Conservation (phyloP, 495 filamentous ascomycete species). For the Aspergillus campestris region DNA sequence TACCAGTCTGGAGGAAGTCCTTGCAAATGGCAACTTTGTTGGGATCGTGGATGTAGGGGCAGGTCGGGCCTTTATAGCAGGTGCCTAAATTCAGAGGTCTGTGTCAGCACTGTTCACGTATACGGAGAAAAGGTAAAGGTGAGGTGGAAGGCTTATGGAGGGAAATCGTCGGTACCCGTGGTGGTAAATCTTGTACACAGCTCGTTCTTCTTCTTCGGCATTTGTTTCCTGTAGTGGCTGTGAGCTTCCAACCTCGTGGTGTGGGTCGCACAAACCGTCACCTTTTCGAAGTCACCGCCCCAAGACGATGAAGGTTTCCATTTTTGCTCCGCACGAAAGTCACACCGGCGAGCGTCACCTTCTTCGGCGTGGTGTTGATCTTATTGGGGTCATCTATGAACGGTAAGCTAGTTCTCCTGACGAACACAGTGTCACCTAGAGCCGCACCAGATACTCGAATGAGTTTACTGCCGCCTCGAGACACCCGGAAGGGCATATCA, state of each 20-base stretch:
- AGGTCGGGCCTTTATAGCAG: conserved; percentile 70
- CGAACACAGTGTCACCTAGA: background rate
- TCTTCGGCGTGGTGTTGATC: conserved; percentile 68
- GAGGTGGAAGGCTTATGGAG: conserved; percentile 1
- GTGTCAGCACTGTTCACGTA: conserved; percentile 9
- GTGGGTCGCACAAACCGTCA: conserved; percentile 10
- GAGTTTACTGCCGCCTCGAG: conserved; percentile 78
- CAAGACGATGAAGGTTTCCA: conserved; percentile 74
- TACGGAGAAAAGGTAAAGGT: conserved; percentile 4
- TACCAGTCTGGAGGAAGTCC: conserved; percentile 69
- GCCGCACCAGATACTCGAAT: conserved; percentile 62
- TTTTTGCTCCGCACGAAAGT: conserved; percentile 83
- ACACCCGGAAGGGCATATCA: conserved; percentile 67
- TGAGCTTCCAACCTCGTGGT: conserved; percentile 12
- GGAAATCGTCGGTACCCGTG: conserved; percentile 60
- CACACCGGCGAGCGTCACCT: conserved; percentile 69
- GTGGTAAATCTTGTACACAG: conserved; percentile 84
- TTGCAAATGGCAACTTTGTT: conserved; percentile 88
- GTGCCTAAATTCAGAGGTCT: conserved; percentile 51
- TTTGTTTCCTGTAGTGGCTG: conserved; percentile 30
- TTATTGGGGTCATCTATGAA: conserved; percentile 51
- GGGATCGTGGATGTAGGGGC: conserved; percentile 77
- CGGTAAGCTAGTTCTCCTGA: conserved; percentile 36
- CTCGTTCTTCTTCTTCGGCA: conserved; percentile 59
- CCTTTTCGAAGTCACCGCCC: conserved; percentile 37